Evolutionary conservation across 352 stramenopile genomes (phyloP).

Genomic region (Pythium biforme): DNA sequence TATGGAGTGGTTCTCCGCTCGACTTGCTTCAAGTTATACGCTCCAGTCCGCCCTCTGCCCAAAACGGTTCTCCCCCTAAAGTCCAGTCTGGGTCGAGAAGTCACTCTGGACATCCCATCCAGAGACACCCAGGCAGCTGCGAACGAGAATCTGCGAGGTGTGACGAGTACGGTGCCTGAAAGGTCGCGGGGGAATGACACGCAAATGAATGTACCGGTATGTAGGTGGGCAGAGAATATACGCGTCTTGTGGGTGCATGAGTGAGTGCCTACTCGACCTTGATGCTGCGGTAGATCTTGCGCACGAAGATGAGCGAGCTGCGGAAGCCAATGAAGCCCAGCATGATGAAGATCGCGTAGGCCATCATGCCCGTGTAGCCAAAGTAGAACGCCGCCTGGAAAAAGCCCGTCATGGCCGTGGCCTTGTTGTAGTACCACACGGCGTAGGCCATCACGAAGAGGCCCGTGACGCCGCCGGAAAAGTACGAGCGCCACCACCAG

Average conservation of each 20-base stretch:
- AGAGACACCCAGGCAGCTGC: neutral
- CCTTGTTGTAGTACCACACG: constrained; percentile 95
- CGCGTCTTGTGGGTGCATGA: no score
- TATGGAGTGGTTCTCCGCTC: no score
- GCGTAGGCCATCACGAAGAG: constrained; percentile 96
- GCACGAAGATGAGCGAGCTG: constrained; percentile 94
- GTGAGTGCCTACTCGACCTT: constrained; percentile 98
- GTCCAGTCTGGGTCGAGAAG: neutral
- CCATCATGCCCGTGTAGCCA: constrained; percentile 97
- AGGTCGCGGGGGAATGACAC: neutral
- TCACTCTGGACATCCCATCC: constrained; percentile 3
- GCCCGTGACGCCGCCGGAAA: constrained; percentile 93
- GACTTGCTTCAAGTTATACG: no score
- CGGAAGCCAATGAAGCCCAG: constrained; percentile 96
- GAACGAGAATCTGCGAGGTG: constrained; percentile 4
- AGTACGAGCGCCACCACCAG: constrained; percentile 97
- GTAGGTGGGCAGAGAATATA: neutral
- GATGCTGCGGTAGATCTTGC: constrained; percentile 97
- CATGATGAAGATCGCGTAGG: constrained; percentile 97
- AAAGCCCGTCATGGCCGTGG: constrained; percentile 94
- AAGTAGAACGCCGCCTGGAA: constrained; percentile 98
- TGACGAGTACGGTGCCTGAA: constrained; percentile 5
- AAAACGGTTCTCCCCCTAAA: neutral
- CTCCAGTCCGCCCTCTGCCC: neutral
- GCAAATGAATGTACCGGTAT: constrained; percentile 2